These are phyloP conservation scores for Podaxis sp. DNA, from an alignment of 768 basidiomycete genomes.

Conservation along the genomic window DNA sequence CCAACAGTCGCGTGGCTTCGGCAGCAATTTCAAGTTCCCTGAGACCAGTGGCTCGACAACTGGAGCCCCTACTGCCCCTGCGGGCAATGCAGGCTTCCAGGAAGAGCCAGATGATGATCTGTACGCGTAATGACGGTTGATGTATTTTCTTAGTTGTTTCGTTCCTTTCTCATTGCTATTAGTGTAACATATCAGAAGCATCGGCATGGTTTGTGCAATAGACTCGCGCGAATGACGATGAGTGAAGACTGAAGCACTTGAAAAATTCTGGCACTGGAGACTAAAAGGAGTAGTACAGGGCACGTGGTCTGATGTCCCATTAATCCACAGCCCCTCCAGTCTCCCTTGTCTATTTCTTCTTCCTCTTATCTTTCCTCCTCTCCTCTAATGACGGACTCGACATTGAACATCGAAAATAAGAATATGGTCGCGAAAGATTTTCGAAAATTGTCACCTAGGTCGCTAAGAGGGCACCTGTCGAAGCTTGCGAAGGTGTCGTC, in stretches of 20 bases:
- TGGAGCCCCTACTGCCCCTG: conserved; percentile 35
- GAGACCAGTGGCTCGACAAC: conserved; percentile 49
- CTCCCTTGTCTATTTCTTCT: background rate
- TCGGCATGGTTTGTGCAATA: conserved; percentile 1
- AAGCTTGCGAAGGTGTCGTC: conserved; percentile 55
- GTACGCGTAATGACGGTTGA: conserved; percentile 55
- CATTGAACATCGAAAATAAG: background rate
- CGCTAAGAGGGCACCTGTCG: conserved; percentile 59
- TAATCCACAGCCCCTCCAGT: background rate
- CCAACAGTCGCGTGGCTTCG: conserved; percentile 89
- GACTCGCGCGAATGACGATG: background rate
- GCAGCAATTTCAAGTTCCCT: conserved; percentile 98
- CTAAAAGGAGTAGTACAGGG: background rate
- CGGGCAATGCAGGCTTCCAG: conserved; percentile 72
- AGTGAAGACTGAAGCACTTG: background rate
- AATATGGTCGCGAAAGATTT: conserved; percentile 18
- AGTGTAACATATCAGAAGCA: conserved; percentile 8
- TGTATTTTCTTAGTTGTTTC: background rate
- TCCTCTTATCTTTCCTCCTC: background rate
- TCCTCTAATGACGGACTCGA: background rate
- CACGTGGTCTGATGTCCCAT: conserved; percentile 1
- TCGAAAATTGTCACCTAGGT: conserved; percentile 54
- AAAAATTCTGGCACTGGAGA: background rate
- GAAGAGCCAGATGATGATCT: conserved; percentile 92
- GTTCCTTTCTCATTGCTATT: background rate